Base-by-base conservation (phyloP, 768 basidiomycete genomes). In the Guyanaporus albipodus region DNA sequence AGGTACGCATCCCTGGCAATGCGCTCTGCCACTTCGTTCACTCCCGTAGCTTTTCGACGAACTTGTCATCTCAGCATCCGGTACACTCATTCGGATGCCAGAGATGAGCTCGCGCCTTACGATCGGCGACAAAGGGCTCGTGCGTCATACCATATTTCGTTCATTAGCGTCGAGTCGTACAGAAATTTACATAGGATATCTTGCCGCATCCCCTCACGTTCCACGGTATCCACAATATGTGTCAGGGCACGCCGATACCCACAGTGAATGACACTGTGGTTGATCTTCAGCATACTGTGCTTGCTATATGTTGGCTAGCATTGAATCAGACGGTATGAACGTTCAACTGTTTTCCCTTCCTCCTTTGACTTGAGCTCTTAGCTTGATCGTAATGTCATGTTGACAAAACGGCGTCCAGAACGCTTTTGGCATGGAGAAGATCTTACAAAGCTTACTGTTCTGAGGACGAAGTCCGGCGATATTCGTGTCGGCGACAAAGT, bases 261-360 rank as follows among this genome's bases (percentile, higher is more conserved):
- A 71, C 71, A 31, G 60, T 58, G 12, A 66, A 69, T 12, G 86
- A 87, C 48, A 83, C 80, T 2, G 84, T 91, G 23, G 70, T 92
- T 28, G 75, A 78, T 19, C 76, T 91, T 22, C 80, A 77, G 51
- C 90, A 89, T 48, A 86, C 80, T 14, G 83, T 87, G 32, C 78
- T 91, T 50, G 88, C 86, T 12, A 70, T 95, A 37, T 77, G 83
- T 38, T 95, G 92, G 92, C 73, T 92, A 5, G 92, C 90, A 17
- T 70, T 95, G 43, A 92, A 91, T 52, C 92, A 95, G 72, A 76
- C 78, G 43, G 91, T 90, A 59, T 44, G 82, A 61, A 24, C 12
- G 12, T 18, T 41, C 18, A 4, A 1, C n/a, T 36, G 0, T 32
- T 11, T 41, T 17, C 11, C 2, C 31, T 39, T 47, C 26, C 18